These are phyloP conservation scores for Populus davidiana DNA, from an alignment of 345 rosid species.

Conservation along the genomic window DNA sequence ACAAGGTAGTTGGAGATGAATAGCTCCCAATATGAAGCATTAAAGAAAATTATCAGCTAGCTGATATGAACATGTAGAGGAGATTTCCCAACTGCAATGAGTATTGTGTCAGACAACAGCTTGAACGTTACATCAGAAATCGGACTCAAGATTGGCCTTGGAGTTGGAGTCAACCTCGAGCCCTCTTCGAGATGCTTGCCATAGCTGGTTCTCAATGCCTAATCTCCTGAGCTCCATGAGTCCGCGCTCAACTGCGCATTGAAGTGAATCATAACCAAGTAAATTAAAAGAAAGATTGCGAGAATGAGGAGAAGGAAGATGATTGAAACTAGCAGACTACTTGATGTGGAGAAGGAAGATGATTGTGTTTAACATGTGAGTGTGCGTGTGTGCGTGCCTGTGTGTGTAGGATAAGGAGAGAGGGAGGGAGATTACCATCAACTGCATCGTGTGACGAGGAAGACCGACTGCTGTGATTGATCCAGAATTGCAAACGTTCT, in stretches of 20 bases:
- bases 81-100: not conserved
- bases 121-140: slow-evolving; percentile 25
- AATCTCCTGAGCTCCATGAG: slow-evolving; percentile 72
- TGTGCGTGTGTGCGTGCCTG: not conserved
- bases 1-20: not conserved
- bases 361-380: not conserved
- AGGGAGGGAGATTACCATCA: slow-evolving; percentile 53
- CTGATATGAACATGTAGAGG: not conserved
- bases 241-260: slow-evolving; percentile 69
- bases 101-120: not conserved
- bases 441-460: slow-evolving; percentile 71
- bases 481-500: slow-evolving; percentile 70
- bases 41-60: not conserved
- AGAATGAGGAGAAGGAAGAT: not conserved
- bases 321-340: not conserved
- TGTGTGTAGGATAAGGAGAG: not conserved
- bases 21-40: not conserved
- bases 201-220: slow-evolving; percentile 66
- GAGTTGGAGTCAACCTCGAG: slow-evolving; percentile 38
- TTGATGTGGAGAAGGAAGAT: not conserved
- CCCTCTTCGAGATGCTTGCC: slow-evolving; percentile 64
- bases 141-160: slow-evolving; percentile 31
- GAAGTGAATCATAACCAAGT: not conserved
- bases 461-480: slow-evolving; percentile 43
- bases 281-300: not conserved